Evolutionary conservation across 2,329 filamentous ascomycete species (phyloP).

Genomic region (Fusarium dimerum): DNA sequence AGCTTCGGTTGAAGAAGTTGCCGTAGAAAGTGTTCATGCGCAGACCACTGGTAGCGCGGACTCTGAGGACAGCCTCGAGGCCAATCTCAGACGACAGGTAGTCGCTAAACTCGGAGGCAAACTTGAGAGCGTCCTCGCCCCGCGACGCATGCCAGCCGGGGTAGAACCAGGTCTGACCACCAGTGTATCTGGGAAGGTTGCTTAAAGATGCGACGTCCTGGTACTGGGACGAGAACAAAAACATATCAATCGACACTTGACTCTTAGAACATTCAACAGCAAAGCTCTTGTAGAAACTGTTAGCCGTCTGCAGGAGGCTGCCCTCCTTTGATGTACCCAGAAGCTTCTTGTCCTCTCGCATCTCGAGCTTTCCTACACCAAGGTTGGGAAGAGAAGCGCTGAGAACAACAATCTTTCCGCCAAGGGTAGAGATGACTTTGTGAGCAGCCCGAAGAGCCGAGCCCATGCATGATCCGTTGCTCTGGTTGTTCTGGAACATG

Average conservation of each 20-base stretch:
- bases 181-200: conserved; percentile 93
- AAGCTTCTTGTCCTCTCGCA: conserved; percentile 95
- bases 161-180: conserved; percentile 98
- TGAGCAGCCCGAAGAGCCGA: conserved; percentile 90
- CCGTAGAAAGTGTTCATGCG: conserved; percentile 98
- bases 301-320: conserved; percentile 82
- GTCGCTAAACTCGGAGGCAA: conserved; percentile 94
- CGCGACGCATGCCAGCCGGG: conserved; percentile 95
- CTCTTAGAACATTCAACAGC: conserved; percentile 99
- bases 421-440: conserved; percentile 91
- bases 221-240: conserved; percentile 92
- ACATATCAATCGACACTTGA: conserved; percentile 98
- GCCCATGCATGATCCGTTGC: conserved; percentile 88
- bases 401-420: conserved; percentile 91
- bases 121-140: conserved; percentile 95
- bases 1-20: conserved; percentile 99
- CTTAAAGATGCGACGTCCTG: conserved; percentile 96
- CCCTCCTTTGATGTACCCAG: conserved; percentile 93
- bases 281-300: conserved; percentile 98
- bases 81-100: conserved; percentile 97
- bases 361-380: conserved; percentile 85
- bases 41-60: conserved; percentile 90
- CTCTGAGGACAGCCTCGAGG: conserved; percentile 90
- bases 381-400: conserved; percentile 88
- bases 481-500: conserved; percentile 97